Evolutionary conservation across 2,329 filamentous ascomycete species (phyloP), one percentile per base, ranked within the genome.

Genomic region (Fusarium xylarioides): DNA sequence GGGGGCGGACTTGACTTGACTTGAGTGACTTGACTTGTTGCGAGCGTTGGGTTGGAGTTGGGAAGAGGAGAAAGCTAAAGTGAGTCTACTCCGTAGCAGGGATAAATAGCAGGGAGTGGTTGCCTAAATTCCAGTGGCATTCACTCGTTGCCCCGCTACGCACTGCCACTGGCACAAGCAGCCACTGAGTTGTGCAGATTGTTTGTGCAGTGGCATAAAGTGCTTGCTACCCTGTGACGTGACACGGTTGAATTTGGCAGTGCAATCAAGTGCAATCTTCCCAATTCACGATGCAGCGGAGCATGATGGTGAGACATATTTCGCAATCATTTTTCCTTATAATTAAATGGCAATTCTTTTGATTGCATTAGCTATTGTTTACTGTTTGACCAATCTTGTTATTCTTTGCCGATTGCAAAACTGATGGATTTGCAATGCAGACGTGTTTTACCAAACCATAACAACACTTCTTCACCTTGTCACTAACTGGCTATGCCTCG

Each of bases 151-250:
- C 49, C 14, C 32, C 49, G 10, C 49, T 4, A 6, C 12, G 2
- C 23, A 38, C 19, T 53, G 49, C 10, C 30, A 52, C 30, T 34
- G 16, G 18, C 21, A 34, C 21, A 23, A 34, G 15, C 28, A 5
- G 47, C 21, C 30, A 35, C n/a, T 34, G 16, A 11, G n/a, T 35
- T 52, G 0, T 19, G n/a, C n/a, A 35, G 2, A 1, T 0, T 35
- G 49, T 26, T 35, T 35, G 18, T 35, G 30, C 30, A 35, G 6
- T 34, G n/a, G 8, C n/a, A 19, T 26, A 8, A 15, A 8, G 47
- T 4, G 28, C 9, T 35, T 26, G n/a, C 30, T 52, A 52, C 49
- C 49, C 49, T 35, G 9, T 11, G 49, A 52, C 47, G 8, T 14
- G 30, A 14, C 7, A 15, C 5, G 3, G 4, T 4, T 23, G 4